These are phyloP conservation scores for Cadophora luteo-olivacea DNA, from an alignment of 2,329 filamentous ascomycete species.

Conservation along the genomic window DNA sequence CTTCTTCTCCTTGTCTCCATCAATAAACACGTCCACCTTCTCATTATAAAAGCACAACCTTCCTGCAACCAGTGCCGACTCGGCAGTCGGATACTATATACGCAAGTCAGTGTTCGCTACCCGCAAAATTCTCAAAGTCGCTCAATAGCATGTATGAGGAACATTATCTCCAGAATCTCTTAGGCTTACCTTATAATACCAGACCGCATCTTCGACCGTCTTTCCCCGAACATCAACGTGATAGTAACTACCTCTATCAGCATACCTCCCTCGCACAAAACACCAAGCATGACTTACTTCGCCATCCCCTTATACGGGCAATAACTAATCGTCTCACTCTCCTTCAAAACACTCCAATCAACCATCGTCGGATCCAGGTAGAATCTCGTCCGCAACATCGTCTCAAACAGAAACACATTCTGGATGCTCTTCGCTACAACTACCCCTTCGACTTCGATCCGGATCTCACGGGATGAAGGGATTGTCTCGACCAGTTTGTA, in stretches of 20 bases:
- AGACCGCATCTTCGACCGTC: slow-evolving; percentile 59
- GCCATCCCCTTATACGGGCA: slow-evolving; percentile 75
- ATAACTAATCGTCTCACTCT: slow-evolving; percentile 59
- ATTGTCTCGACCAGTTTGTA: slow-evolving; percentile 70
- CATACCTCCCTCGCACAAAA: background rate
- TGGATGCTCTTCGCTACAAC: slow-evolving; percentile 54
- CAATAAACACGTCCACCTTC: slow-evolving; percentile 67
- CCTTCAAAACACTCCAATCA: slow-evolving; percentile 45
- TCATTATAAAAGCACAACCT: slow-evolving; percentile 72
- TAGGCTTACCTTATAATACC: slow-evolving; percentile 58
- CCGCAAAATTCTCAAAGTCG: no score
- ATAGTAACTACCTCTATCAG: slow-evolving; percentile 48
- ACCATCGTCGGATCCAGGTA: slow-evolving; percentile 48
- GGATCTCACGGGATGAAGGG: slow-evolving; percentile 58
- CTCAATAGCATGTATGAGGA: background rate
- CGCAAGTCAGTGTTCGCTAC: background rate
- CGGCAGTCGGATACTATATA: slow-evolving; percentile 55
- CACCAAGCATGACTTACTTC: slow-evolving; percentile 50
- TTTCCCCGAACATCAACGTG: slow-evolving; percentile 55
- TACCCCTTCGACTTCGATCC: slow-evolving; percentile 54
- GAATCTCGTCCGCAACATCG: slow-evolving; percentile 62
- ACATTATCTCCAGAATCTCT: background rate
- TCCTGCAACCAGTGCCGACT: slow-evolving; percentile 62
- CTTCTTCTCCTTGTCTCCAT: slow-evolving; percentile 50
- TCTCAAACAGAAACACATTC: slow-evolving; percentile 64